These are phyloP conservation scores for Aspergillus sp. DNA, from an alignment of 2,329 filamentous ascomycete genomes.

Conservation along the genomic window DNA sequence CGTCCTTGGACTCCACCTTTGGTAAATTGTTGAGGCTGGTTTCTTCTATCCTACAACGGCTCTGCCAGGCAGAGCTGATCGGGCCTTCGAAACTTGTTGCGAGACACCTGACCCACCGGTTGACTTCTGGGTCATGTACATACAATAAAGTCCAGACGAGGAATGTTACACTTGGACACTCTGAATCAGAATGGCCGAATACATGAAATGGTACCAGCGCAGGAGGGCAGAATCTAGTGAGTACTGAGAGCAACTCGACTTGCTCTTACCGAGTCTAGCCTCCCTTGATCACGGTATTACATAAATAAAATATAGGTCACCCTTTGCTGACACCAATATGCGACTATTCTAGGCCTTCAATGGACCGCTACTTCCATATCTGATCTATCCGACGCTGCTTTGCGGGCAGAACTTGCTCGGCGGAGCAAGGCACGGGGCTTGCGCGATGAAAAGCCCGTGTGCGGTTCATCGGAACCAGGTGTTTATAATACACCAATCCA, in stretches of 20 bases:
- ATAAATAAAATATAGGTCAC: background rate
- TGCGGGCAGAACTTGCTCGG: slow-evolving; percentile 34
- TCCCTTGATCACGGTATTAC: background rate
- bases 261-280: too few relatives aligned
- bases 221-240: background rate
- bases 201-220: background rate
- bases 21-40: background rate
- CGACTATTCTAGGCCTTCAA: slow-evolving; percentile 18
- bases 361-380: slow-evolving; percentile 24
- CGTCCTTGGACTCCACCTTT: background rate
- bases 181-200: background rate
- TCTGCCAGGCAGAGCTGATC: background rate
- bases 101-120: background rate
- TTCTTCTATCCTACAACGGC: background rate
- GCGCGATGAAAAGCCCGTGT: slow-evolving; percentile 26
- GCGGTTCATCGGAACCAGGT: slow-evolving; percentile 36
- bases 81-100: too few relatives aligned
- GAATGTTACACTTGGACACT: background rate
- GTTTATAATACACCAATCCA: slow-evolving; percentile 66
- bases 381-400: slow-evolving; percentile 32
- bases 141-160: background rate
- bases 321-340: background rate
- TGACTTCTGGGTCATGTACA: background rate
- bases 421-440: slow-evolving; percentile 21
- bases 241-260: background rate